Percentiles rank a stretch among this genome's conserved stretches.
phyloP scores from a whole-genome alignment of 306 rosid genomes.

The Calophaca sinica region DNA sequence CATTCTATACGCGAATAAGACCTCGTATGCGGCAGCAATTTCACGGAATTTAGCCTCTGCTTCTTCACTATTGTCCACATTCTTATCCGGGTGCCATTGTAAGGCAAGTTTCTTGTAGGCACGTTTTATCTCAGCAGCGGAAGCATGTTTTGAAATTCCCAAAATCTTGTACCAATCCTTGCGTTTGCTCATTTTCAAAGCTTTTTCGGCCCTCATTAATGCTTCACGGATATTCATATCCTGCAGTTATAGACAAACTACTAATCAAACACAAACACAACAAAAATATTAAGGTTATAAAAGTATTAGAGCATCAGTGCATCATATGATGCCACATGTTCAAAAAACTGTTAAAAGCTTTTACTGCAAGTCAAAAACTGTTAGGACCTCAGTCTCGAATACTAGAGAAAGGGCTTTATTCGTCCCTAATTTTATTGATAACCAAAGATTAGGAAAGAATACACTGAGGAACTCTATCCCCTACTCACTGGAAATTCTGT shows the following conservation, averaged over 20 bases:
- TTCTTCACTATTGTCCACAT: constrained; percentile 89
- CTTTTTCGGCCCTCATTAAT: constrained; percentile 89
- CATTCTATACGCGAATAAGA: constrained; percentile 35
- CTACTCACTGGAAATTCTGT: too few species aligned
- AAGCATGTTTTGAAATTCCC: constrained; percentile 83
- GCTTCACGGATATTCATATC: constrained; percentile 91
- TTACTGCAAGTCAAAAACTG: not conserved
- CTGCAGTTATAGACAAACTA: constrained; percentile 56
- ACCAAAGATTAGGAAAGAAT: too few species aligned
- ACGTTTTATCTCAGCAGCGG: constrained; percentile 87
- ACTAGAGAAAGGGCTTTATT: too few species aligned
- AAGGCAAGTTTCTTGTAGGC: constrained; percentile 98
- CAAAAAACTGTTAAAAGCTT: constrained; percentile 6
- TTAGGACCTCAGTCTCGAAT: too few species aligned
- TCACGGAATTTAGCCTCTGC: constrained; percentile 93
- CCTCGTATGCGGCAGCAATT: constrained; percentile 98
- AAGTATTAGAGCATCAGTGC: constrained; percentile 21
- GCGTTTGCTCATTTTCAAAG: constrained; percentile 97
- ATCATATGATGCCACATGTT: constrained; percentile 26
- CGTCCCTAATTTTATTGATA: too few species aligned
- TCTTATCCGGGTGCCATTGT: constrained; percentile 99
- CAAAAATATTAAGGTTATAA: constrained; percentile 7
- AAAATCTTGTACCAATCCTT: constrained; percentile 95
- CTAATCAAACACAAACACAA: constrained; percentile 23
- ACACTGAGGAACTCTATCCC: too few species aligned